phyloP scores from a whole-genome alignment of 495 filamentous ascomycete species.

The Aspergillus bertholletiae region DNA sequence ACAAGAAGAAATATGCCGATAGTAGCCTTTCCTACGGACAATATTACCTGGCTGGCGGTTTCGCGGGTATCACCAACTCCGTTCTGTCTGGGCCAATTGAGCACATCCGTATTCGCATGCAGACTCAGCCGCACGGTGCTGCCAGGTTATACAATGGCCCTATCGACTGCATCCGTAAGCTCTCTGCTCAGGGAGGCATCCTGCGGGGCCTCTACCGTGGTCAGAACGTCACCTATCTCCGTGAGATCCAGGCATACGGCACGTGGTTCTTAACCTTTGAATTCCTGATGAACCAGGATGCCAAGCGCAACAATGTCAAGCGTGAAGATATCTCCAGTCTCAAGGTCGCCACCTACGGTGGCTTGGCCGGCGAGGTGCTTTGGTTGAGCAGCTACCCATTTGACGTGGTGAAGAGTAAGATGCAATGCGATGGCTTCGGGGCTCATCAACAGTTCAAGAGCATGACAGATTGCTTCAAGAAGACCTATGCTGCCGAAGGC shows the following conservation, averaged over 20 bases:
- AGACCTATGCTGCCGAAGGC: conserved; percentile 78
- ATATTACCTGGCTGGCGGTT: conserved; percentile 88
- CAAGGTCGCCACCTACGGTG: conserved; percentile 90
- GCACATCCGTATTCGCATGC: conserved; percentile 94
- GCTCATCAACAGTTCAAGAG: conserved; percentile 64
- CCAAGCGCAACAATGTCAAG: conserved; percentile 64
- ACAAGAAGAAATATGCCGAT: conserved; percentile 51
- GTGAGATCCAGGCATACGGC: conserved; percentile 94
- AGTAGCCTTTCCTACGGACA: conserved; percentile 67
- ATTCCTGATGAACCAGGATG: conserved; percentile 91
- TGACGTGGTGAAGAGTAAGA: conserved; percentile 98
- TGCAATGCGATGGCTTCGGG: conserved; percentile 94
- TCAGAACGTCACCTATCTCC: conserved; percentile 74
- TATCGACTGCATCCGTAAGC: conserved; percentile 83
- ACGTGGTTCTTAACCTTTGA: conserved; percentile 94
- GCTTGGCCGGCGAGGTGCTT: conserved; percentile 86
- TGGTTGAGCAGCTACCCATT: conserved; percentile 94
- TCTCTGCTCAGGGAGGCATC: conserved; percentile 63
- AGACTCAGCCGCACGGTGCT: conserved; percentile 90
- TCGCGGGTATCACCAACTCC: conserved; percentile 88
- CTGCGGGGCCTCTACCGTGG: conserved; percentile 79
- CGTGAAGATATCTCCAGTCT: conserved; percentile 73
- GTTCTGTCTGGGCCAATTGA: conserved; percentile 90
- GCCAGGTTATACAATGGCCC: conserved; percentile 77
- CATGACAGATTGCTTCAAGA: conserved; percentile 86